Evolutionary conservation across 495 filamentous ascomycete species (phyloP).

Genomic region (Daldinia vernicosa): DNA sequence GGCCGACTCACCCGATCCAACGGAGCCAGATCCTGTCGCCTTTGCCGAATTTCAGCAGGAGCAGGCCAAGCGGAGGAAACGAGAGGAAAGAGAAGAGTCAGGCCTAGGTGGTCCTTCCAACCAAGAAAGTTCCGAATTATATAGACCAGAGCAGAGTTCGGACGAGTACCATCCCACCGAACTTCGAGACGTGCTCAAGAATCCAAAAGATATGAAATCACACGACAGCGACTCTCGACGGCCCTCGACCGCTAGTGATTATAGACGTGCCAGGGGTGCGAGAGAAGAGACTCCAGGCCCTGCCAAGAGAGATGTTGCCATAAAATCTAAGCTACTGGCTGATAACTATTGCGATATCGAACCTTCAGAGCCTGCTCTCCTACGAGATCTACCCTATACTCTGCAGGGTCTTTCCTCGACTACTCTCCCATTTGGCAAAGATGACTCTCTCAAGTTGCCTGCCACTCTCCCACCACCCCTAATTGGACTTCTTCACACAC

Average conservation of each 20-base stretch:
- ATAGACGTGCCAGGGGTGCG: slow-evolving; percentile 34
- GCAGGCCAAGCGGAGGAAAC: slow-evolving; percentile 36
- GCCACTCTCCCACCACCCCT: slow-evolving; percentile 81
- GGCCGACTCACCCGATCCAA: slow-evolving; percentile 67
- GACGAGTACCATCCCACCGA: slow-evolving; percentile 45
- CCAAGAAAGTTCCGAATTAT: slow-evolving; percentile 23
- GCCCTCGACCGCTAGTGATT: slow-evolving; percentile 35
- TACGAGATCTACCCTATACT: slow-evolving; percentile 92
- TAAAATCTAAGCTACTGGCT: slow-evolving; percentile 61
- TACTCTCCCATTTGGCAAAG: slow-evolving; percentile 76
- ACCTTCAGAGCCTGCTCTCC: slow-evolving; percentile 74
- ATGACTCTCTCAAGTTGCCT: slow-evolving; percentile 75
- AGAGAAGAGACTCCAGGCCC: slow-evolving; percentile 34
- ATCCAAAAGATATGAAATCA: slow-evolving; percentile 43
- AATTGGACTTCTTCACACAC: slow-evolving; percentile 83
- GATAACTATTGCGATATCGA: slow-evolving; percentile 61
- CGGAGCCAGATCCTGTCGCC: slow-evolving; percentile 50
- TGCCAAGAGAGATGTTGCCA: slow-evolving; percentile 53
- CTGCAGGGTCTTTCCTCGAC: slow-evolving; percentile 91
- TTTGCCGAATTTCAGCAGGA: slow-evolving; percentile 48
- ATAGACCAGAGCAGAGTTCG: slow-evolving; percentile 19
- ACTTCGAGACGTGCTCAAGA: slow-evolving; percentile 45
- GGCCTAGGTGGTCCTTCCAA: slow-evolving; percentile 41
- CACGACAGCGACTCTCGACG: slow-evolving; percentile 37
- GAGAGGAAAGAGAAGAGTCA: slow-evolving; percentile 39